phyloP scores from a whole-genome alignment of 345 rosid genomes.

The Eucalyptus marginata region DNA sequence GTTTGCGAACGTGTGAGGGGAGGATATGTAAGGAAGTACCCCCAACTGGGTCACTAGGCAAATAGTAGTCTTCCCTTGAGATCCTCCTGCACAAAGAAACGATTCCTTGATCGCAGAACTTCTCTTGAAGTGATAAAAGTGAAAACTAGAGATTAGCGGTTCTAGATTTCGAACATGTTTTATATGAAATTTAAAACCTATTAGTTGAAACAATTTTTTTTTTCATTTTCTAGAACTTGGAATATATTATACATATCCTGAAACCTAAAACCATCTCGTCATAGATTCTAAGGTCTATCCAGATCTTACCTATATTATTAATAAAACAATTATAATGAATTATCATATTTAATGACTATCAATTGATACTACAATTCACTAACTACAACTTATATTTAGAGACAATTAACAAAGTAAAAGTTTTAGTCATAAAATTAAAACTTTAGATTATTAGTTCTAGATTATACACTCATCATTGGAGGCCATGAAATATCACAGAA shows the following conservation, averaged over 20 bases:
- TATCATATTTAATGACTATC: fast-evolving
- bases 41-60: not conserved
- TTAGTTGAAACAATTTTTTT: fast-evolving
- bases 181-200: too few relatives aligned
- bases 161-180: fast-evolving
- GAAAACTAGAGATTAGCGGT: too few relatives aligned
- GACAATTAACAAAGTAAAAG: fast-evolving
- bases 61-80: not conserved
- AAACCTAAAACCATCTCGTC: fast-evolving
- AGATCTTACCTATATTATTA: fast-evolving
- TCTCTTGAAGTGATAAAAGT: not conserved
- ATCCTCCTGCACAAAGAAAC: not conserved
- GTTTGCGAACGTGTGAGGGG: not conserved
- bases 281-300: fast-evolving
- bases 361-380: fast-evolving
- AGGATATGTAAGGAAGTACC: fast-evolving
- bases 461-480: fast-evolving
- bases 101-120: not conserved
- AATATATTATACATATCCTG: fast-evolving
- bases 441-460: fast-evolving
- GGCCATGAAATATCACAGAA: fast-evolving
- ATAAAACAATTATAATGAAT: fast-evolving
- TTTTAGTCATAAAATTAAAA: too few relatives aligned
- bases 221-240: fast-evolving
- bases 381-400: too few relatives aligned